A percentile compares a stretch with the other conserved stretches of the same genome.
These are phyloP conservation scores for Coleophoma cylindrospora DNA, from an alignment of 2,329 filamentous ascomycete species.

Conservation along the genomic window DNA sequence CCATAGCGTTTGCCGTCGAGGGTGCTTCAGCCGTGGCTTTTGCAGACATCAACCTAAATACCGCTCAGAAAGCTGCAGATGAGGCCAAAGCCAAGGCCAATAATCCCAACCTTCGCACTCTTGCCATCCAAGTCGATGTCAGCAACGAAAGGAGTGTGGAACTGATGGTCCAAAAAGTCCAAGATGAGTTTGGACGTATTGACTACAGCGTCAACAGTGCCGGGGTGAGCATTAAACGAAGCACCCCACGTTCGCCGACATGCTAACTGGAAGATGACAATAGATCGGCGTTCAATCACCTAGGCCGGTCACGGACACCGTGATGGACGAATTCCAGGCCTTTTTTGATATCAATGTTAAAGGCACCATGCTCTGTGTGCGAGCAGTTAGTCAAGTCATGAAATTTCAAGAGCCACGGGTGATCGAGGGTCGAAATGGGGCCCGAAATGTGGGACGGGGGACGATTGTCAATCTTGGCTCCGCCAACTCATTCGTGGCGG, in stretches of 20 bases:
- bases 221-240: constrained; percentile 2
- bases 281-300: constrained; percentile 5
- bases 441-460: neutral
- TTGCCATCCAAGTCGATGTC: constrained; percentile 2
- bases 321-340: constrained; percentile 4
- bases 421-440: neutral
- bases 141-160: neutral
- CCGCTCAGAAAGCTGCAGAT: neutral
- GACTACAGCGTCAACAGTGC: constrained; percentile 9
- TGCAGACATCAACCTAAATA: constrained; percentile 4
- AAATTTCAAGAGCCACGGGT: neutral
- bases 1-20: constrained; percentile 2
- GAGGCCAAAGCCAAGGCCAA: neutral
- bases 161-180: neutral
- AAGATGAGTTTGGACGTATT: constrained; percentile 3
- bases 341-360: constrained; percentile 3
- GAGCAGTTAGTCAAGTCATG: constrained; percentile 1
- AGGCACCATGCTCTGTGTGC: constrained; percentile 5
- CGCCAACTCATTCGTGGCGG: constrained; percentile 2
- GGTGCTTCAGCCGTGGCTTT: constrained; percentile 2
- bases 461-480: constrained; percentile 9
- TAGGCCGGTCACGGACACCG: neutral
- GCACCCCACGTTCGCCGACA: neutral
- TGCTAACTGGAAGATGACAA: neutral
- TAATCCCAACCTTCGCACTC: neutral